phyloP scores from a whole-genome alignment of 1,139 yeast species.

The Yamadazyma taylorii region DNA sequence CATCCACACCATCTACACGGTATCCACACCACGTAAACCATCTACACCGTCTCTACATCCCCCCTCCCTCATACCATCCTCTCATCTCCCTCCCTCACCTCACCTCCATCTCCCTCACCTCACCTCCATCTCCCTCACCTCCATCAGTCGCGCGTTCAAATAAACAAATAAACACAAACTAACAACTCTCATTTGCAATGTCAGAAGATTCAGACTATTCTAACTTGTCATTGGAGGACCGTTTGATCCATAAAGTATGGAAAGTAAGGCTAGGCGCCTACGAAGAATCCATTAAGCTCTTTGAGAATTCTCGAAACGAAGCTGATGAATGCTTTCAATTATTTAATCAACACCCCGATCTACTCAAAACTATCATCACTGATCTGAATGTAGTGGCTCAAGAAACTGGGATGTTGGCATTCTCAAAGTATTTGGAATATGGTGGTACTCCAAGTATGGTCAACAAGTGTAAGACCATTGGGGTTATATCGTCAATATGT shows the following conservation, averaged over 20 bases:
- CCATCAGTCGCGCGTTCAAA: slow-evolving; percentile 5
- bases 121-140: not conserved
- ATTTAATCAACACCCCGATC: slow-evolving; percentile 50
- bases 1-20: too few relatives aligned
- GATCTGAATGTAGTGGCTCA: slow-evolving; percentile 93
- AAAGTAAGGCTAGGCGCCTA: slow-evolving; percentile 84
- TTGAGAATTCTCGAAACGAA: slow-evolving; percentile 56
- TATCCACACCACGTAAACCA: too few relatives aligned
- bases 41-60: not conserved
- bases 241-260: slow-evolving; percentile 80
- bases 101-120: not conserved
- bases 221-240: slow-evolving; percentile 62
- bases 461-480: slow-evolving; percentile 32
- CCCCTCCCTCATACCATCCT: not conserved
- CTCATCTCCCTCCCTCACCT: slow-evolving; percentile 1
- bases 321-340: slow-evolving; percentile 53
- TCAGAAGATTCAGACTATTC: slow-evolving; percentile 56
- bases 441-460: slow-evolving; percentile 50
- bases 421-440: slow-evolving; percentile 56
- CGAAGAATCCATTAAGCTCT: slow-evolving; percentile 57
- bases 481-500: slow-evolving; percentile 59
- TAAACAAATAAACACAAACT: slow-evolving; percentile 9
- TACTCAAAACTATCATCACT: slow-evolving; percentile 56
- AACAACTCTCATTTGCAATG: slow-evolving; percentile 16
- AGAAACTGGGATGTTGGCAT: slow-evolving; percentile 68